These are phyloP conservation scores for Sporothrix mexicana DNA, from an alignment of 2,329 filamentous ascomycete genomes.

Conservation along the genomic window DNA sequence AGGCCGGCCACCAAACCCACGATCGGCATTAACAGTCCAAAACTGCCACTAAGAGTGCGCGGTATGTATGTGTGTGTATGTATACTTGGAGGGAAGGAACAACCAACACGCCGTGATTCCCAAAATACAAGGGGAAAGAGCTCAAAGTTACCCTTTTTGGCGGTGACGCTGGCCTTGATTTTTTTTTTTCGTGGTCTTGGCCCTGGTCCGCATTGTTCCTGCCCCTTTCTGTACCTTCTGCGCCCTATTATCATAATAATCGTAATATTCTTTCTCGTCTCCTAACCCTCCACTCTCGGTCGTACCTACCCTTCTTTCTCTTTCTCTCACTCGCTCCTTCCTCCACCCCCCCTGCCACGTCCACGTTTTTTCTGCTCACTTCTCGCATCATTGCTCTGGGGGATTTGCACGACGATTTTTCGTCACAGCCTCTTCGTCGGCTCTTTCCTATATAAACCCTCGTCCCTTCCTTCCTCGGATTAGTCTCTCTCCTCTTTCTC, in stretches of 20 bases:
- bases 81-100: not conserved
- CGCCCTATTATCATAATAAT: not conserved
- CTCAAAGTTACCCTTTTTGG: conserved; percentile 27
- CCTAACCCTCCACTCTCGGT: not conserved
- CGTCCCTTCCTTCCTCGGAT: conserved; percentile 2
- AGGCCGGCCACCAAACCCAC: not conserved
- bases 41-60: not conserved
- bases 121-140: not conserved
- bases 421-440: conserved; percentile 22
- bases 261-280: not conserved
- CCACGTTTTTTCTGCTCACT: conserved; percentile 19
- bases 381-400: conserved; percentile 17
- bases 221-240: not conserved
- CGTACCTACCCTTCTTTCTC: not conserved
- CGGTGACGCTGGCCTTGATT: conserved; percentile 24
- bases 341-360: conserved; percentile 10
- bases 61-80: too few species aligned
- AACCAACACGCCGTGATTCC: not conserved
- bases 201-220: conserved; percentile 22
- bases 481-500: not conserved
- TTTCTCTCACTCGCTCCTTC: not conserved
- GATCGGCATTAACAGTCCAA: conserved; percentile 6
- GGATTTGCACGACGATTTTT: conserved; percentile 18
- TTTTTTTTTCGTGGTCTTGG: not conserved
- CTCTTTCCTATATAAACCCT: conserved; percentile 28